These are phyloP conservation scores for Fraxinus xanthoxyloides DNA, from an alignment of 305 asterid genomes.

Conservation along the genomic window DNA sequence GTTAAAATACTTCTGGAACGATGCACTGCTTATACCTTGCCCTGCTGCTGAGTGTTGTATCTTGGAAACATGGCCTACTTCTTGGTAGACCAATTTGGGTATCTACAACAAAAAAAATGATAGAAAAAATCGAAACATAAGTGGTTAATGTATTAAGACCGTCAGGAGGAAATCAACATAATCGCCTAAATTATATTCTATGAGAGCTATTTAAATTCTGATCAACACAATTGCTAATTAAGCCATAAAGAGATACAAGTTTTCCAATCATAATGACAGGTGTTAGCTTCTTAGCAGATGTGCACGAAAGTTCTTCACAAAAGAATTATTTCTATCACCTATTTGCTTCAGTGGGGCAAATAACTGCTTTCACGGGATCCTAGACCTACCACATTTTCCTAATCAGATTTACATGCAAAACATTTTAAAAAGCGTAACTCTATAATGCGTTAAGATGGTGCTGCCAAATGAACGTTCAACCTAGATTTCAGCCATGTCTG, in stretches of 20 bases:
- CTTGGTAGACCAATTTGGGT: slow-evolving; percentile 84
- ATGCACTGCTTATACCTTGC: slow-evolving; percentile 38
- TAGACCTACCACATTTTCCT: background rate
- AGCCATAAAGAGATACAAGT: background rate
- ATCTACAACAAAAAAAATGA: slow-evolving; percentile 46
- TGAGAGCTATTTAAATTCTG: slow-evolving; percentile 3
- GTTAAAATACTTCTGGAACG: slow-evolving; percentile 61
- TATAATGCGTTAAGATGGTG: background rate
- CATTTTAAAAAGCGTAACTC: slow-evolving; percentile 3
- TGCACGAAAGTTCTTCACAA: slow-evolving; percentile 2
- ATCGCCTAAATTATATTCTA: slow-evolving; percentile 7
- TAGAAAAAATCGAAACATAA: slow-evolving; percentile 7
- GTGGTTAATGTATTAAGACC: background rate
- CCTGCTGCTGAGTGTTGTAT: slow-evolving; percentile 32
- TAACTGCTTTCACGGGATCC: background rate
- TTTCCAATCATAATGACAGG: background rate
- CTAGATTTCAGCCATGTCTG: background rate
- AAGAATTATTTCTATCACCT: slow-evolving; percentile 1
- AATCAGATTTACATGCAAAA: background rate
- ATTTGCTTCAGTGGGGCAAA: slow-evolving; percentile 7
- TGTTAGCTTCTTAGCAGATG: background rate
- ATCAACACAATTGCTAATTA: slow-evolving; percentile 3
- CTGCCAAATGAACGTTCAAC: background rate
- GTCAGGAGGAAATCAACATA: slow-evolving; percentile 13
- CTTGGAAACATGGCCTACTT: slow-evolving; percentile 36